Conservation (phyloP, 2,329 filamentous ascomycete species). For the Hypoxylon sp. region DNA sequence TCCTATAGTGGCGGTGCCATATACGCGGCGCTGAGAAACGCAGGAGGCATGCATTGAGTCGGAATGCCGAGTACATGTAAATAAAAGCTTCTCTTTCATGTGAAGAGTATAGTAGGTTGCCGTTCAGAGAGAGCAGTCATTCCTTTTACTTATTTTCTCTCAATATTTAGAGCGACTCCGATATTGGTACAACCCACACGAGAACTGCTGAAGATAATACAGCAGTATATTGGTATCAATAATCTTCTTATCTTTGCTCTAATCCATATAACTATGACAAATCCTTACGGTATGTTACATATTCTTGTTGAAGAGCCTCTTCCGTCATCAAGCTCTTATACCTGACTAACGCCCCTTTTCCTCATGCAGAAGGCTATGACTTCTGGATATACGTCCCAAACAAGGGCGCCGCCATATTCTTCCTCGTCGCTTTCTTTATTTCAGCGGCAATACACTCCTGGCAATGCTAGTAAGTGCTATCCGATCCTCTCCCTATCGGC, state of each 20-base stretch:
- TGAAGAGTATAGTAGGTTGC: neutral
- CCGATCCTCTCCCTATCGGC: neutral
- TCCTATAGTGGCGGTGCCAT: constrained; percentile 16
- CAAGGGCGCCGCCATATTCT: constrained; percentile 28
- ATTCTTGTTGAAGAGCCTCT: neutral
- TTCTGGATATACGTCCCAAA: constrained; percentile 35
- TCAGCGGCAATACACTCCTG: constrained; percentile 23
- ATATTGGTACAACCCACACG: neutral
- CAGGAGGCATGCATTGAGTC: neutral
- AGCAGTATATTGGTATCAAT: neutral
- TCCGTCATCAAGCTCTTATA: neutral
- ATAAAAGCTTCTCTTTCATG: neutral
- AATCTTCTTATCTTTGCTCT: neutral
- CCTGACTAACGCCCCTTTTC: neutral
- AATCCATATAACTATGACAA: constrained; percentile 5
- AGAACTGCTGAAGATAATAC: neutral
- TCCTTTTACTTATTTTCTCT: neutral
- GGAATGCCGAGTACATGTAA: neutral
- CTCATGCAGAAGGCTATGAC: constrained; percentile 8
- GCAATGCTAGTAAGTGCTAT: constrained; percentile 29
- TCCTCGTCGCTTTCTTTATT: constrained; percentile 23
- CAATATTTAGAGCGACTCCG: neutral
- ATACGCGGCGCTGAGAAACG: constrained; percentile 4
- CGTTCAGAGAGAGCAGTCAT: neutral
- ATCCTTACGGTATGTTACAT: constrained; percentile 16